A percentile compares a stretch with the other conserved stretches of the same genome.
phyloP scores from a whole-genome alignment of 805 yeast genomes.

The Sugiyamaella lignohabitans region DNA sequence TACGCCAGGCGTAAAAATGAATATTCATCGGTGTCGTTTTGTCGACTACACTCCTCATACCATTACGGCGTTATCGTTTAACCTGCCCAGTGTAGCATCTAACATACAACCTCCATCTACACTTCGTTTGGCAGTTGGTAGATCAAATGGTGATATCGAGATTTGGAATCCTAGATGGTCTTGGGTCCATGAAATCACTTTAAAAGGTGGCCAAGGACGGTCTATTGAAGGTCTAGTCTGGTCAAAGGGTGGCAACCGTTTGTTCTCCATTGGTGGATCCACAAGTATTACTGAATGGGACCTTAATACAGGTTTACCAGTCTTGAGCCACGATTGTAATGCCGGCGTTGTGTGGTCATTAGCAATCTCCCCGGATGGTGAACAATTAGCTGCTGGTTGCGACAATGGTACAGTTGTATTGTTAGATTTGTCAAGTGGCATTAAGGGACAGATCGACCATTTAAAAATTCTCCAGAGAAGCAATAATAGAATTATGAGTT shows the following conservation, averaged over 20 bases:
- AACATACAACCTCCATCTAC: conserved; percentile 41
- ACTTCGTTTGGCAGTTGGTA: conserved; percentile 80
- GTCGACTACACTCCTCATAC: conserved; percentile 83
- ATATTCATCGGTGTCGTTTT: conserved; percentile 85
- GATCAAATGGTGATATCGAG: conserved; percentile 92
- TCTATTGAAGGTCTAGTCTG: conserved; percentile 88
- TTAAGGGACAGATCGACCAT: conserved; percentile 69
- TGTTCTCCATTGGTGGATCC: conserved; percentile 93
- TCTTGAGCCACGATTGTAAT: conserved; percentile 75
- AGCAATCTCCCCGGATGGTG: conserved; percentile 53
- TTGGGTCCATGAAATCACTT: conserved; percentile 70
- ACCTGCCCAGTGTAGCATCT: conserved; percentile 40
- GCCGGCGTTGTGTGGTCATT: conserved; percentile 93
- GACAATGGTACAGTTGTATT: conserved; percentile 90
- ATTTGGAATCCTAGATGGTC: conserved; percentile 68
- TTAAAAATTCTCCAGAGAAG: conserved; percentile 73
- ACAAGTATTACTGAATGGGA: conserved; percentile 92
- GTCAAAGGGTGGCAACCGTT: conserved; percentile 53
- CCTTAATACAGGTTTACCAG: conserved; percentile 61
- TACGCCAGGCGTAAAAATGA: too few species aligned
- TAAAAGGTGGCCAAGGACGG: conserved; percentile 75
- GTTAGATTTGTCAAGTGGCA: conserved; percentile 76
- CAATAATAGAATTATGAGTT: conserved; percentile 68
- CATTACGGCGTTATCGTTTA: conserved; percentile 74
- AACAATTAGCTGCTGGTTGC: conserved; percentile 80